Evolutionary conservation across 495 filamentous ascomycete species (phyloP), one percentile per base, ranked within the genome.

Genomic region (Hypoxylon trugodes): DNA sequence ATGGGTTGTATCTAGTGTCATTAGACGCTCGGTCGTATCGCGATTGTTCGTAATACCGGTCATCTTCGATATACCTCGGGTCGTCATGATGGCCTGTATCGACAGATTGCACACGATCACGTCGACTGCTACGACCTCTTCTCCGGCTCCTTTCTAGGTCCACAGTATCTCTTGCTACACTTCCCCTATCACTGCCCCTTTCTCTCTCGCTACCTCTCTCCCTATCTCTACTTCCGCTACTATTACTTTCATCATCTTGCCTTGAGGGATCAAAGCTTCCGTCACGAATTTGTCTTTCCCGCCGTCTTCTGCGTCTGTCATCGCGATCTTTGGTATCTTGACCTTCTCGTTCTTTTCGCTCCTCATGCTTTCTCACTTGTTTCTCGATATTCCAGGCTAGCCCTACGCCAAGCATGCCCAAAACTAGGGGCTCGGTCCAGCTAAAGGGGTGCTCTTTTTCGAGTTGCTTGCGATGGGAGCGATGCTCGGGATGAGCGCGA

Each of bases 401-500:
- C 3, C 64, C 62, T 19, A 72, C 26, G 16, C 67, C 70, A 2
- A 72, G 41, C 43, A 70, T 41, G 37, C 68, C 68, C 1, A 72
- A 64, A 13, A 68, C 42, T 4, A 65, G 22, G 1, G 66, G 64
- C 38, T 65, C 63, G 2, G 45, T 66, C 51, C 65, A 66, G 26
- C 57, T 50, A 54, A 72, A 65, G 0, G 60, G 53, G 45, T 64
- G 50, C 28, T 66, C 35, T 24, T 70, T 70, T 15, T 72, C 70
- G 21, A 72, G 59, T 16, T 68, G 37, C 49, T 72, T 72, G 47
- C 70, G 70, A 15, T 26, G 19, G 5, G 57, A 47, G n/a, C 72
- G 74, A 36, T 73, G 63, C 37, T 73, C 62, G 0, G 72, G 70
- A 43, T 76, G 65, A 1, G 74, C 74, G 18, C 61, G 68, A 8